These are phyloP conservation scores for Byssochlamys sp. DNA, from an alignment of 2,329 filamentous ascomycete genomes.

Conservation along the genomic window DNA sequence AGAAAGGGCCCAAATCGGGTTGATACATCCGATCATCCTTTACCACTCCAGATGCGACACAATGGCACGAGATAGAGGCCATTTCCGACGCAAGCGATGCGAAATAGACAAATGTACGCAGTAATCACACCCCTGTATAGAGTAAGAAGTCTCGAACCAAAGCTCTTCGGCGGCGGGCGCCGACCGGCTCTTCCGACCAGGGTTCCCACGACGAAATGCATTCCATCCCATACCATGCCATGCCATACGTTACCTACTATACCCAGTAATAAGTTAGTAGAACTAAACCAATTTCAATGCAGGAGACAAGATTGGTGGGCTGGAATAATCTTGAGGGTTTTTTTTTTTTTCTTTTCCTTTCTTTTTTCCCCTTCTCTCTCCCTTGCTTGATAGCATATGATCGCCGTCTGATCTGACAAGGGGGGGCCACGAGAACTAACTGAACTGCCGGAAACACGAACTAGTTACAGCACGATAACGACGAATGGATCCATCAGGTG, in stretches of 20 bases:
- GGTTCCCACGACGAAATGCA: neutral
- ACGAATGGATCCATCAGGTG: neutral
- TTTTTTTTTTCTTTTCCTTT: too few relatives aligned
- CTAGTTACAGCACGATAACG: too few relatives aligned
- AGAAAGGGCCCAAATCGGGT: neutral
- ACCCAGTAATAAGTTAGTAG: too few relatives aligned
- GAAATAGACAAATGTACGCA: neutral
- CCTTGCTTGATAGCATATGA: neutral
- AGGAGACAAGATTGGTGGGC: neutral
- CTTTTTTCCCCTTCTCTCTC: too few relatives aligned
- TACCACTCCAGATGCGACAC: neutral
- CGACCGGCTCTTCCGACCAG: neutral
- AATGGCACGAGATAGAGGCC: neutral
- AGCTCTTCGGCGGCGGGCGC: neutral
- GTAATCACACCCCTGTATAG: neutral
- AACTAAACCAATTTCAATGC: neutral
- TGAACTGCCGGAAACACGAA: too few relatives aligned
- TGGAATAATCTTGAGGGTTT: neutral
- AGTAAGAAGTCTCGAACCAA: neutral
- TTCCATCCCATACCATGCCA: too few relatives aligned
- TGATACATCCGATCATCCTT: neutral
- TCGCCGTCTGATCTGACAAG: neutral
- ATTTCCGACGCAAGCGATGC: neutral
- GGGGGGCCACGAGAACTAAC: too few relatives aligned
- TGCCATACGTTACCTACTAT: too few relatives aligned